Evolutionary conservation across 208 protist genomes (phyloP), one percentile per base, ranked within the genome.

Genomic region (Leishmania braziliensis): DNA sequence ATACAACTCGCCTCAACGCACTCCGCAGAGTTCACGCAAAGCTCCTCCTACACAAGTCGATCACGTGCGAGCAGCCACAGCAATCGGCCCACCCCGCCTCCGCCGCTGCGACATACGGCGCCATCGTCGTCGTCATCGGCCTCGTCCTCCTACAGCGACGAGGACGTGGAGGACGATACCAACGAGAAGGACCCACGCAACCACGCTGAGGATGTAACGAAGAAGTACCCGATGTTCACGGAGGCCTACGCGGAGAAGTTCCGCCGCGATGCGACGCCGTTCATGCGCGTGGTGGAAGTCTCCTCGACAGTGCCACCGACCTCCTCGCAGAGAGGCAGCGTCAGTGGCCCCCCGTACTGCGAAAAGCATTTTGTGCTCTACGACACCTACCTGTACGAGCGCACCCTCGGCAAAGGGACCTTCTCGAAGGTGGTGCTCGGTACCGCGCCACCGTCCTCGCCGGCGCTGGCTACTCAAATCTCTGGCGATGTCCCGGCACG

Each of bases 341-440:
- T 46, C n/a, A 33, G 78, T 46, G 62, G 36, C 16, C 9, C 46
- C 12, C 48, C 60, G 14, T 69, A 63, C 33, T 80, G 69, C 29
- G 73, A 84, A 36, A 80, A 83, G 60, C 86, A 79, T 48, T 84
- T 90, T 26, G 79, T 95, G 68, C 85, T 97, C 20, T 97, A 97
- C 74, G 86, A 88, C 77, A 84, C 86, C 51, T 97, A 93, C 81
- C 65, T 91, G 51, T 89, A 91, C 68, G 73, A 87, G 50, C 84
- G 87, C 58, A 88, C 84, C 51, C 82, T 97, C 5, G 93, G 93
- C 46, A 95, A 95, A 77, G 93, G 93, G 5, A 97, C 93, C 16
- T 97, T 91, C 86, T 90, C 92, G 23, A 97, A 95, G 82, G 93
- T 97, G 46, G 92, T 95, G 39, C 85, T 93, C 53, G 90, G 86